Evolutionary conservation across 345 rosid species (phyloP), one percentile per base, ranked within the genome.

Genomic region (Eutrema japonicum): DNA sequence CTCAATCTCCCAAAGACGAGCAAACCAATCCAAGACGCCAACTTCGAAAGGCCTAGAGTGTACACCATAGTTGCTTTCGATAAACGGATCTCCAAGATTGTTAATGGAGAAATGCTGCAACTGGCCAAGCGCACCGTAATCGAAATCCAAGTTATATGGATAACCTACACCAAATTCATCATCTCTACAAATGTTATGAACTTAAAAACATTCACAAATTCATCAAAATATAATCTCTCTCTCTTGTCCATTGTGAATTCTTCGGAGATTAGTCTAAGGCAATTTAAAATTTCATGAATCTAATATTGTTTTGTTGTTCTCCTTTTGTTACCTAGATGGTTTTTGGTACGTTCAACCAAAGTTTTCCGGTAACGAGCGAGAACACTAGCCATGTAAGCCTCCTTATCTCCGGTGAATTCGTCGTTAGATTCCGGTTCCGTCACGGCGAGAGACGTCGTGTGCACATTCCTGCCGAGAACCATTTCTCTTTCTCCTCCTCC

Each of bases 11-110:
- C 99, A 92, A 9, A 95, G 76, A 71, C 96, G 93, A 43, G 99
- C 99, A 86, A 95, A 95, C 99, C 99, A 95, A 82, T 95, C 97
- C 80, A 95, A 79, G 26, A 95, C 97, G n/a, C 99, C 99, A 35
- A 95, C 97, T 82, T 95, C 99, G 76, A 95, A 95, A 58, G 93
- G 93, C 64, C 99, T 87, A 14, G 99, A 95, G 81, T 95, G 99
- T 27, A 95, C 96, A 47, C 99, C 99, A 29, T 94, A 94, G 84
- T 94, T 94, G 72, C 99, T 94, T 76, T 94, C 97, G 22, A 94
- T 94, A 68, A 94, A 94, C 45, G 99, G 99, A 80, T 92, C 99
- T 30, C 99, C 99, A 9, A 94, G 92, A 78, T 94, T 94, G 76
- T 94, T 94, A 57, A 94, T 94, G 6, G 99, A 92, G 72, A 94